Evolutionary conservation across 2,329 filamentous ascomycete species (phyloP).

Genomic region (Penicillium concentricum): DNA sequence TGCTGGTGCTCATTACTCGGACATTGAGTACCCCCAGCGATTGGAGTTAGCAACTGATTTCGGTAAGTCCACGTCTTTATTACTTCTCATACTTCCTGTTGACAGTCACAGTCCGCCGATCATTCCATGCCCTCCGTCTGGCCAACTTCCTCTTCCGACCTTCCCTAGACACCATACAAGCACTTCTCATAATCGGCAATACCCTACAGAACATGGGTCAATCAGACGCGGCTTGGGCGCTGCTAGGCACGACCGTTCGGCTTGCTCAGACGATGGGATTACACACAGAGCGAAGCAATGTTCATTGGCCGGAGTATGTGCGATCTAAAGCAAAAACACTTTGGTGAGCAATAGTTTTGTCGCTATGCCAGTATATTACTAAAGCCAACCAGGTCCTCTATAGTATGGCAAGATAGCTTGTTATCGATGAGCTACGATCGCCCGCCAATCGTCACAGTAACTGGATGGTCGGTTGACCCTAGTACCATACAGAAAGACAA

Average conservation of each 20-base stretch:
- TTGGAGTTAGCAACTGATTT: conserved; percentile 27
- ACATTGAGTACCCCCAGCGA: conserved; percentile 27
- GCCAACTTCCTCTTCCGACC: conserved; percentile 59
- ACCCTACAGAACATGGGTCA: conserved; percentile 37
- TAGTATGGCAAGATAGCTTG: conserved; percentile 38
- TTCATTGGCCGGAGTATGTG: conserved; percentile 25
- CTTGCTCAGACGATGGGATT: conserved; percentile 36
- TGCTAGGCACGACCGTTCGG: conserved; percentile 32
- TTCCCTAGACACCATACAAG: conserved; percentile 56
- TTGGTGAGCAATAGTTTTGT: conserved; percentile 17
- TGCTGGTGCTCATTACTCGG: conserved; percentile 33
- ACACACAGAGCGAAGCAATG: conserved; percentile 38
- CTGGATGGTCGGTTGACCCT: conserved; percentile 22
- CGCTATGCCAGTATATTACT: too few species aligned
- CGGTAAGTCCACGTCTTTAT: conserved; percentile 16
- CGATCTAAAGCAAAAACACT: conserved; percentile 23
- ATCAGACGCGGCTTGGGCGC: conserved; percentile 33
- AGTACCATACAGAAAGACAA: not conserved
- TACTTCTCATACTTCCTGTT: too few species aligned
- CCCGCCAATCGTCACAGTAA: conserved; percentile 29
- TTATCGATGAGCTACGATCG: conserved; percentile 37
- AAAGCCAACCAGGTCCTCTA: conserved; percentile 27
- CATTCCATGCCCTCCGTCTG: conserved; percentile 54
- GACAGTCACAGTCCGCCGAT: conserved; percentile 15
- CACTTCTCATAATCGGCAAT: conserved; percentile 56